Percentiles rank a stretch among this genome's conserved stretches.
These are phyloP conservation scores for Dothistroma pini DNA, from an alignment of 2,329 filamentous ascomycete genomes.

Conservation along the genomic window DNA sequence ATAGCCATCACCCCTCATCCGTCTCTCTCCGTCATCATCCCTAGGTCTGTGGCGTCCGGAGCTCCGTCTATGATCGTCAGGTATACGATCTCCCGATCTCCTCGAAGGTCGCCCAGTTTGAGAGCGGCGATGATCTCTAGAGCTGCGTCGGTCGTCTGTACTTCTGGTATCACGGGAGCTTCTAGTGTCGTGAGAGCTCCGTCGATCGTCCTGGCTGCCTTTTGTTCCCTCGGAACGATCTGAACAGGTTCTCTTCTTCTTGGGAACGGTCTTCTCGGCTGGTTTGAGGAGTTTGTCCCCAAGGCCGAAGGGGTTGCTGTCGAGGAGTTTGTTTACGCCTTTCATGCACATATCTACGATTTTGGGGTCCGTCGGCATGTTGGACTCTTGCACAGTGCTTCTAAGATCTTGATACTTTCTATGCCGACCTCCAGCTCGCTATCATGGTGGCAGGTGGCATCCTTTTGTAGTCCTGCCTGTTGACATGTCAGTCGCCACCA, in stretches of 20 bases:
- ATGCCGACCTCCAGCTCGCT: background rate
- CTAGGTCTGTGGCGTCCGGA: background rate
- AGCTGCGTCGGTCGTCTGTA: background rate
- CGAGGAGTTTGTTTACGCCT: background rate
- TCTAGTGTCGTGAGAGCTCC: background rate
- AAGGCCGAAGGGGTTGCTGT: background rate
- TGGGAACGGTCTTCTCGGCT: background rate
- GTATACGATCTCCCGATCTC: background rate
- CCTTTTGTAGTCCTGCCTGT: background rate
- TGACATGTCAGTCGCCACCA: background rate
- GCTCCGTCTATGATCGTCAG: background rate
- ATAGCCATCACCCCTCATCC: background rate
- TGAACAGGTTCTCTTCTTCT: background rate
- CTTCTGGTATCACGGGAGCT: background rate
- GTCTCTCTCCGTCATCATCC: background rate
- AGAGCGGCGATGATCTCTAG: background rate
- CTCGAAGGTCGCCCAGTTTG: background rate
- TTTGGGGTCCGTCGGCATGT: background rate
- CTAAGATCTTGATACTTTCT: background rate
- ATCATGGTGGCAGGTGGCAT: background rate
- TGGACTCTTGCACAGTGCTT: background rate
- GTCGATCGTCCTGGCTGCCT: background rate
- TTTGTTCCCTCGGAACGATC: background rate
- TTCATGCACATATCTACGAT: background rate
- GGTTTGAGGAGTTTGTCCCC: background rate